These are phyloP conservation scores for Phytophthora tentaculata DNA, from an alignment of 352 stramenopile genomes.

Conservation along the genomic window DNA sequence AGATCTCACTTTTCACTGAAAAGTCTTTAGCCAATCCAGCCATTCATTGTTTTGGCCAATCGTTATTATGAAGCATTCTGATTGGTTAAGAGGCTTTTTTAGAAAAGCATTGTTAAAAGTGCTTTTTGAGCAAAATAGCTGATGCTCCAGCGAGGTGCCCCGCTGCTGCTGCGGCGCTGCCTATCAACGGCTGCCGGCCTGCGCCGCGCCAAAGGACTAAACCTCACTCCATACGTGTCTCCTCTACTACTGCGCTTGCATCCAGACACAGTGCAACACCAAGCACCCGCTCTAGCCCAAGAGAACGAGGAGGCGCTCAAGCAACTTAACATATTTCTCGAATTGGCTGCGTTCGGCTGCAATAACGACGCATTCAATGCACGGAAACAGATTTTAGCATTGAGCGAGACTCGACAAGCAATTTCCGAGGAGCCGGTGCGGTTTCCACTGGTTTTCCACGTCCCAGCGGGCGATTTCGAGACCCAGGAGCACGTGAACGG, in stretches of 20 bases:
- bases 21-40: too few relatives aligned
- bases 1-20: too few relatives aligned
- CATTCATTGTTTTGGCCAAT: too few relatives aligned
- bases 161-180: slow-evolving; percentile 24
- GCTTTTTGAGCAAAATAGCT: too few relatives aligned
- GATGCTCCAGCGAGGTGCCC: too few relatives aligned
- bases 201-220: slow-evolving; percentile 40
- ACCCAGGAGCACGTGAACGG: slow-evolving; percentile 18
- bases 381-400: slow-evolving; percentile 56
- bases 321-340: slow-evolving; percentile 79
- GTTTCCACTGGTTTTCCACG: slow-evolving; percentile 67
- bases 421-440: slow-evolving; percentile 39
- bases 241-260: slow-evolving; percentile 76
- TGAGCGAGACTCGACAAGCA: slow-evolving; percentile 21
- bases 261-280: slow-evolving; percentile 66
- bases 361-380: slow-evolving; percentile 72
- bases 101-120: too few relatives aligned
- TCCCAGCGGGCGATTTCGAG: slow-evolving; percentile 29
- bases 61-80: too few relatives aligned
- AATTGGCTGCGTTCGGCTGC: slow-evolving; percentile 65
- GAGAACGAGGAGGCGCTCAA: slow-evolving; percentile 81
- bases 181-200: slow-evolving; percentile 14
- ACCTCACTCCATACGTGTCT: slow-evolving; percentile 70
- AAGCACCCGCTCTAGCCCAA: slow-evolving; percentile 45
- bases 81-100: too few relatives aligned